Evolutionary conservation across 805 yeast genomes (phyloP).

Genomic region (Groenewaldozyma tartarivorans): DNA sequence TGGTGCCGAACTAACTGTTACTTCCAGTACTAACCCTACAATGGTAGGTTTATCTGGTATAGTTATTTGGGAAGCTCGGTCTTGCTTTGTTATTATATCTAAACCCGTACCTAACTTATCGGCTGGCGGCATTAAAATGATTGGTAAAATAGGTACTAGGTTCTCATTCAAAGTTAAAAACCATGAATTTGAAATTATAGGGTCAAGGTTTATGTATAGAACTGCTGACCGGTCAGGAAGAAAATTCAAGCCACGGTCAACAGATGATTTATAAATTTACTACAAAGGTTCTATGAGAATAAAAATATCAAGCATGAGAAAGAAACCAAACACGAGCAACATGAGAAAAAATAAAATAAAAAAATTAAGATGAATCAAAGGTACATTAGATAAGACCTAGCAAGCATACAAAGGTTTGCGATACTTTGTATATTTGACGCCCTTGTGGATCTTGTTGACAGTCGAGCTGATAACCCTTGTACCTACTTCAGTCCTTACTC

Average conservation of each 20-base stretch:
- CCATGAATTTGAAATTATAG: conserved; percentile 50
- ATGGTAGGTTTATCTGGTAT: conserved; percentile 61
- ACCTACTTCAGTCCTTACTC: no score
- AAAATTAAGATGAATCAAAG: no score
- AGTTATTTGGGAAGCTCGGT: conserved; percentile 76
- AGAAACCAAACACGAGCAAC: no score
- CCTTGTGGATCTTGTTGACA: no score
- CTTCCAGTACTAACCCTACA: conserved; percentile 45
- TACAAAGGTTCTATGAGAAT: no score
- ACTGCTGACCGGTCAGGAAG: conserved; percentile 73
- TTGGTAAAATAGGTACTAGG: conserved; percentile 59
- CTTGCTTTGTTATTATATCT: conserved; percentile 54
- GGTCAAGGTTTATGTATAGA: conserved; percentile 68
- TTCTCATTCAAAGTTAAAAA: conserved; percentile 31
- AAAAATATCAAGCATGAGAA: no score
- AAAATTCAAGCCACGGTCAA: conserved; percentile 74
- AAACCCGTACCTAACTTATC: conserved; percentile 28
- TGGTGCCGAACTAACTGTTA: conserved; percentile 60
- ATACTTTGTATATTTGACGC: no score
- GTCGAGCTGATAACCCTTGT: no score
- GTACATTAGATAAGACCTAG: no score
- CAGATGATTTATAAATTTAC: conserved; percentile 40
- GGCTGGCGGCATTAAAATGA: conserved; percentile 56
- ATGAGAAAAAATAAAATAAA: no score
- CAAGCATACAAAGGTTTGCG: no score